Base-by-base conservation (phyloP, 345 rosid genomes). In the Lepidium didymum region DNA sequence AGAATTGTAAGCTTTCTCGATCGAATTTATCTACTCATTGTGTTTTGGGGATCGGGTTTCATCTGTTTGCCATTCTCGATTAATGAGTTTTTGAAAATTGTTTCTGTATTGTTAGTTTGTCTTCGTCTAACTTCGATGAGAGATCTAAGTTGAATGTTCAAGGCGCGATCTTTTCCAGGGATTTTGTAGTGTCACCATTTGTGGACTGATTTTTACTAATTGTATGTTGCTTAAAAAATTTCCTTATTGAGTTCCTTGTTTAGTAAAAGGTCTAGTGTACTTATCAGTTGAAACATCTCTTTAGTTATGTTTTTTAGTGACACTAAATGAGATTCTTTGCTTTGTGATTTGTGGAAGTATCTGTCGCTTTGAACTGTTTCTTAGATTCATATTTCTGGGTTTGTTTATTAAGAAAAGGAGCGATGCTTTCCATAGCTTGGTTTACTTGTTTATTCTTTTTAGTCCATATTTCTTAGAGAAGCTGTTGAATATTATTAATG, bases 261-360 rank as follows among this genome's bases (percentile, higher is more conserved):
- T 31, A 31, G 25, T 51, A 14, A 2, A 50, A 50, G n/a, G 62
- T 67, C 7, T 8, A 44, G 33, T 31, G 11, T 16, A 3, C 7
- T 31, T 16, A 2, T 44, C 11, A 41, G 18, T 33, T 29, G 10
- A 0, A 29, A 34, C 45, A 19, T 7, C 13, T 72, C 58, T 64
- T 14, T 56, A 31, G 45, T 64, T 16, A 2, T 64, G 71, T 65
- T 50, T 65, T 50, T 57, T 34, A 58, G 72, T 34, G 69, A 52
- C 62, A 25, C 63, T 61, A 18, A 54, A 61, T 19, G 52, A 53
- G 62, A 74, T 74, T 60, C 78, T 61, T 74, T 67, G 67, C 78
- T 67, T 61, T 67, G 37, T 67, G 73, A 35, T 59, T 67, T 57
- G 52, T 67, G 58, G 0, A 36, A 67, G 51, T 67, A 54, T 45